Conservation (phyloP, 1,284 basidiomycete genomes). For the Trichosporon asahii region DNA sequence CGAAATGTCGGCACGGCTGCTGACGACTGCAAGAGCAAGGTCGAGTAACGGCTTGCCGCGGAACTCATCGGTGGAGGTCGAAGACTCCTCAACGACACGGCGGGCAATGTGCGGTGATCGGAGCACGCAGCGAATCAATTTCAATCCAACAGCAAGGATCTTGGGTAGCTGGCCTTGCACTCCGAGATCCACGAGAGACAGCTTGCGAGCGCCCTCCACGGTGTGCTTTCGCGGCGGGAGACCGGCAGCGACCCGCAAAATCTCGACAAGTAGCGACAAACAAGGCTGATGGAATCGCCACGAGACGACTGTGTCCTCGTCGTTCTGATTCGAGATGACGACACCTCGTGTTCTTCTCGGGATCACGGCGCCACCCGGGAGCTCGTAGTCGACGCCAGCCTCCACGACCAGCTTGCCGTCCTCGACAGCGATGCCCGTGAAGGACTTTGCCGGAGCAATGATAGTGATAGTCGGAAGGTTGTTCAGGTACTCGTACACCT, state of each 20-base stretch:
- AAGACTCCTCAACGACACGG: conserved; percentile 5
- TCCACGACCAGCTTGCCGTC: conserved; percentile 31
- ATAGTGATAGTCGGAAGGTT: conserved; percentile 33
- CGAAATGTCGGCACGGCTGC: conserved; percentile 18
- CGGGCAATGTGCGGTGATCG: conserved; percentile 25
- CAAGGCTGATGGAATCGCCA: conserved; percentile 31
- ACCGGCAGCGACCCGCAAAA: conserved; percentile 35
- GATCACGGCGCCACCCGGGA: conserved; percentile 41
- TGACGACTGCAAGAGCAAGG: conserved; percentile 29
- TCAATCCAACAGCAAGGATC: conserved; percentile 33
- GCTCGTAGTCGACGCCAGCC: conserved; percentile 27
- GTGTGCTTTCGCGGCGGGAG: conserved; percentile 23
- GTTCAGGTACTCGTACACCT: conserved; percentile 39
- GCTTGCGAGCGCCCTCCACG: conserved; percentile 2
- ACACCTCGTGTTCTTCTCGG: conserved; percentile 34
- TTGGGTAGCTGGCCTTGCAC: conserved; percentile 27
- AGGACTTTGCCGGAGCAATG: conserved; percentile 17
- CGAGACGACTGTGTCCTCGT: conserved; percentile 26
- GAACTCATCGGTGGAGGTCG: conserved; percentile 10
- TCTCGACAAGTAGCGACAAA: conserved; percentile 39
- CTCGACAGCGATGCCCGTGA: conserved; percentile 29
- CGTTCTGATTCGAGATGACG: conserved; percentile 20
- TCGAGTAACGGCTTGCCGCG: conserved; percentile 31
- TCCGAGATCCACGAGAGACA: conserved; percentile 37
- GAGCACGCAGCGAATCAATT: conserved; percentile 32